Base-by-base conservation (phyloP, 225 moss, liverwort and hornwort species). In the Marchantia paleacea region DNA sequence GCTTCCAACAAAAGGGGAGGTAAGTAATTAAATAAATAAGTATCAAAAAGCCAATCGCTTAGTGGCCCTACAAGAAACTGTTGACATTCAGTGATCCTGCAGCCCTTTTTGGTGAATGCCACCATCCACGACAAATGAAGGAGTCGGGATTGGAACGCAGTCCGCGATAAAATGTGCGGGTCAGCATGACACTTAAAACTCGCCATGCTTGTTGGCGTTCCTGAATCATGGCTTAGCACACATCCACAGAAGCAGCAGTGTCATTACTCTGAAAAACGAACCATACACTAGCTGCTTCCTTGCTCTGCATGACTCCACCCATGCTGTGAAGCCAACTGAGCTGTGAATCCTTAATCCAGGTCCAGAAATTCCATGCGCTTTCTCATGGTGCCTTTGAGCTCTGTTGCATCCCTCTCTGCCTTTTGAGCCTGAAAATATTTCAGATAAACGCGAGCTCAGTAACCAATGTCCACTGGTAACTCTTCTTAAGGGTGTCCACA, bases 331-430 rank as follows among this genome's bases (percentile, higher is more conserved):
- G 78, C 64, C 78, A 51, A 50, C 31, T 62, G 72, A 28, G 72
- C 58, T 50, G 50, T 74, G 73, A 73, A 64, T 20, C 13, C 81
- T 91, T 82, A 96, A 72, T 96, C 94, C 49, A 96, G 85, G 81
- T 96, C 96, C 81, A 96, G 85, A 90, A 96, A 96, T 80, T 96
- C 94, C 96, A 96, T 96, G 49, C 96, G 96, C 90, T 96, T 96
- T 82, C 94, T 91, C 96, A 96, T 96, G 0, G 94, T 91, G 10
- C 96, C 96, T 83, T 96, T 96, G 82, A 96, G 86, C 79, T 96
- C 96, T 29, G 92, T 92, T 26, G 96, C 94, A 84, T 94, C 96
- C 88, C 87, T 91, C 84, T 96, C 96, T 80, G 90, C 96, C 87
- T 96, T 96, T 69, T 92, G 92, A 77, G 95, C 95, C 93, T 95